These are phyloP conservation scores for Arachnomyces sp. DNA, from an alignment of 2,329 filamentous ascomycete species.

Conservation along the genomic window DNA sequence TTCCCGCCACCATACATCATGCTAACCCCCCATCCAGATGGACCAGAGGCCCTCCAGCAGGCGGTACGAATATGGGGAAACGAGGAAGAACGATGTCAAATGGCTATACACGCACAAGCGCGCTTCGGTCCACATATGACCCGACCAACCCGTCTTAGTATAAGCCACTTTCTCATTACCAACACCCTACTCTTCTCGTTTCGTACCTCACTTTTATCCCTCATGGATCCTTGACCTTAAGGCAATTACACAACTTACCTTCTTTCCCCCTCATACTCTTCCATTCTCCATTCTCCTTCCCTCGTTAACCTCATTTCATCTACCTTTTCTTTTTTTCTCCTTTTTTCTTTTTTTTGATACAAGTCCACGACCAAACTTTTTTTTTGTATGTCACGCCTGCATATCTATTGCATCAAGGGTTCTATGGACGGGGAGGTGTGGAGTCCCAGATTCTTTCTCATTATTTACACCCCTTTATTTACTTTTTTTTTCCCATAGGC, in stretches of 20 bases:
- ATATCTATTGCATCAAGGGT: constrained; percentile 6
- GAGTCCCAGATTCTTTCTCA: not conserved
- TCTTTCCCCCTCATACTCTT: too few relatives aligned
- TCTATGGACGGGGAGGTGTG: not conserved
- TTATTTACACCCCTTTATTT: not conserved
- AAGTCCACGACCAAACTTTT: too few relatives aligned
- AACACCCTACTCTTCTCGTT: constrained; percentile 2
- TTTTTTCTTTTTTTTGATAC: constrained; percentile 2
- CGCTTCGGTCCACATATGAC: constrained; percentile 32
- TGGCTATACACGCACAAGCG: constrained; percentile 33
- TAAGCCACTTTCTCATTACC: not conserved
- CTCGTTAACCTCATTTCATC: constrained; percentile 7
- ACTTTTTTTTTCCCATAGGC: too few relatives aligned
- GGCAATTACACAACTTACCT: too few relatives aligned
- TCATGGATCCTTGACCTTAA: constrained; percentile 11
- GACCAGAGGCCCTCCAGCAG: constrained; percentile 27
- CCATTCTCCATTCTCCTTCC: too few relatives aligned
- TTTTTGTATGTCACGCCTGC: constrained; percentile 7
- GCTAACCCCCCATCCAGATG: constrained; percentile 20
- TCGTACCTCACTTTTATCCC: constrained; percentile 4
- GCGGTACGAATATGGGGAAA: constrained; percentile 18
- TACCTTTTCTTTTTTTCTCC: constrained; percentile 1
- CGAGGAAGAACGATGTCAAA: constrained; percentile 25
- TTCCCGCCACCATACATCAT: not conserved
- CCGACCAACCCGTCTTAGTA: constrained; percentile 16